Conservation (phyloP, 352 stramenopile species). For the Phytophthora brassicae region DNA sequence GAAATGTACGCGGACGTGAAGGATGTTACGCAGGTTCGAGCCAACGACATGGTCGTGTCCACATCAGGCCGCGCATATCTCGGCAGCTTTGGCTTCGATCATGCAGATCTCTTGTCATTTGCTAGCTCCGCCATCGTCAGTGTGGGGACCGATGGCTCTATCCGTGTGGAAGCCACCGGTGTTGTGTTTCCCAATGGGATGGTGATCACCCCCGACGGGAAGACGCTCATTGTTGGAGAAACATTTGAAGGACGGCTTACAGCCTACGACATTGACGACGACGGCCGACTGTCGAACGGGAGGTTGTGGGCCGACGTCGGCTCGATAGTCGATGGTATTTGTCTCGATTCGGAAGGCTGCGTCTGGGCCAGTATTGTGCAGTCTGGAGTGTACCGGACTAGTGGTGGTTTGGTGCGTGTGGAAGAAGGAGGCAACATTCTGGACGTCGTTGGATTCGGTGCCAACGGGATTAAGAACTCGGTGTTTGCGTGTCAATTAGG, state of each 20-base stretch:
- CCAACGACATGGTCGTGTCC: conserved; percentile 70
- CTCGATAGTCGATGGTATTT: conserved; percentile 56
- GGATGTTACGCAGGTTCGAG: conserved; percentile 46
- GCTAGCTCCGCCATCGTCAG: conserved; percentile 61
- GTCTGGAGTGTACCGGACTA: conserved; percentile 47
- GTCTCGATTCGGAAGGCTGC: conserved; percentile 65
- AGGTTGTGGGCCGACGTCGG: conserved; percentile 60
- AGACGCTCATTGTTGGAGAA: conserved; percentile 71
- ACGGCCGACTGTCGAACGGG: conserved; percentile 50
- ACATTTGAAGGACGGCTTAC: conserved; percentile 56
- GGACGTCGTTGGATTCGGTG: conserved; percentile 59
- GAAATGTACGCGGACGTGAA: conserved; percentile 55
- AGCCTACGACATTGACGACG: conserved; percentile 59
- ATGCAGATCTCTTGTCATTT: conserved; percentile 32
- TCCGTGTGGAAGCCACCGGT: conserved; percentile 54
- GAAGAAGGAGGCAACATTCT: conserved; percentile 56
- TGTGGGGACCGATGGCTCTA: conserved; percentile 39
- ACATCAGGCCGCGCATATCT: conserved; percentile 47
- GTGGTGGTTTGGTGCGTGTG: conserved; percentile 52
- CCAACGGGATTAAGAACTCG: conserved; percentile 50
- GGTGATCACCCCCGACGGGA: conserved; percentile 71
- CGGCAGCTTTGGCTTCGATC: conserved; percentile 69
- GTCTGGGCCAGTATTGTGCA: conserved; percentile 63
- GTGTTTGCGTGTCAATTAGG: conserved; percentile 68
- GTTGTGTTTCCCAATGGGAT: conserved; percentile 75